Evolutionary conservation across 2,329 filamentous ascomycete species (phyloP), one percentile per base, ranked within the genome.

Genomic region (Chaetomium olivaceum): DNA sequence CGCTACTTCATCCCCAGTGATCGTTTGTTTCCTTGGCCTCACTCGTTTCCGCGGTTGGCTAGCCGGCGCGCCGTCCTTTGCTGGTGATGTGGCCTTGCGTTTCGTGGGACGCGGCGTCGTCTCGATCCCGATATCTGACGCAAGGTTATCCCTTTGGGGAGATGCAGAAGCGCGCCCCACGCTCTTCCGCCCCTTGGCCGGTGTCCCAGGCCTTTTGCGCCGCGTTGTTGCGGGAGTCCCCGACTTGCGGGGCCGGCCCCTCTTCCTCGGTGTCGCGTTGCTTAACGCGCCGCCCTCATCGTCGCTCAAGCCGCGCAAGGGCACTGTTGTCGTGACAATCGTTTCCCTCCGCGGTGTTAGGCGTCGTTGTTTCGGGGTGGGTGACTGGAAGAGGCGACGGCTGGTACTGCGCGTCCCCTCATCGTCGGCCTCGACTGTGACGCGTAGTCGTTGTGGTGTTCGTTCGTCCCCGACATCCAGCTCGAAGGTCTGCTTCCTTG

Each of bases 401-500:
- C 76, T 70, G 70, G 74, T 72, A 68, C 71, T 61, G 59, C 63
- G 64, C 29, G 74, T 73, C 71, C 76, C 68, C 50, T 75, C 68
- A 51, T 77, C 71, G 1, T 82, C 81, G 2, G 83, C 81, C 73
- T 87, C 84, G 61, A 86, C 83, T 11, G 85, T 87, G 61, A 86
- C 83, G 54, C 80, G 77, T 52, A 87, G 77, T 64, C 79, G 80
- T 73, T 86, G 83, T 2, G 84, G 83, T 56, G 83, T 80, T 55
- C 73, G 74, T 46, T 78, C 77, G 69, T 82, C 77, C 56, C 84
- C 84, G 29, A 85, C 82, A 68, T 86, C 83, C 39, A 87, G 80
- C 73, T 85, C 81, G 68, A 86, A 86, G 54, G 78, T 85, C 71
- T 82, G 84, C 76, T 85, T 87, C 58, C 83, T 78, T 48, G 85